Evolutionary conservation across 1,139 yeast species (phyloP).

Genomic region (Saccharomyces pastorianus): DNA sequence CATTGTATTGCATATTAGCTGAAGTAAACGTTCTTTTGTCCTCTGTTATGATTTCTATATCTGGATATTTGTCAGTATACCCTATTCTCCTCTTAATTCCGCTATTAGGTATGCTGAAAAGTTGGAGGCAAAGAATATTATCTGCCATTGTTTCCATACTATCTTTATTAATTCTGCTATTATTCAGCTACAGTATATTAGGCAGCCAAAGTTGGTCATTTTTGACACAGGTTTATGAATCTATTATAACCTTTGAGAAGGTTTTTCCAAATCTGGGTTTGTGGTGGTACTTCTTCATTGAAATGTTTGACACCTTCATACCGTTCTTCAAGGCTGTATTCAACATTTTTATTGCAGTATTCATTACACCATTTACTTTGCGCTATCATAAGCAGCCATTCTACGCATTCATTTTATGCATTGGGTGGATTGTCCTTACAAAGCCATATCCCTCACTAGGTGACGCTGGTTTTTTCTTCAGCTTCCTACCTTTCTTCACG

Average conservation of each 20-base stretch:
- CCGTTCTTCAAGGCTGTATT: conserved; percentile 79
- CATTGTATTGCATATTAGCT: conserved; percentile 41
- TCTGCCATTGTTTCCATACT: conserved; percentile 18
- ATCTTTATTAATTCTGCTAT: conserved; percentile 32
- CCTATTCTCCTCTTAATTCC: conserved; percentile 54
- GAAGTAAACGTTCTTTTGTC: conserved; percentile 38
- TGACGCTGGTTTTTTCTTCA: conserved; percentile 64
- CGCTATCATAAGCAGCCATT: conserved; percentile 59
- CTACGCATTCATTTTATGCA: conserved; percentile 54
- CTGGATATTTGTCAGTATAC: conserved; percentile 58
- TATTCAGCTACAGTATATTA: conserved; percentile 32
- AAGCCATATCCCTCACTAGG: conserved; percentile 87
- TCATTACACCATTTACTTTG: conserved; percentile 65
- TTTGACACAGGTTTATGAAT: background rate
- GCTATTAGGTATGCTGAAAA: conserved; percentile 34
- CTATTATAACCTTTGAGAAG: conserved; percentile 53
- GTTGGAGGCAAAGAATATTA: conserved; percentile 6
- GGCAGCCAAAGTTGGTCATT: background rate
- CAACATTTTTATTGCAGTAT: conserved; percentile 61
- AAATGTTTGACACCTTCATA: conserved; percentile 83
- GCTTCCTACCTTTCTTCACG: conserved; percentile 51
- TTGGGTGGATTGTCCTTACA: conserved; percentile 63
- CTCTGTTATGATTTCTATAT: conserved; percentile 49
- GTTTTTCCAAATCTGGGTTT: conserved; percentile 68
- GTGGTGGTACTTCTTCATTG: conserved; percentile 98